Conservation (phyloP, 2,329 filamentous ascomycete genomes). For the Penicillium sp. region DNA sequence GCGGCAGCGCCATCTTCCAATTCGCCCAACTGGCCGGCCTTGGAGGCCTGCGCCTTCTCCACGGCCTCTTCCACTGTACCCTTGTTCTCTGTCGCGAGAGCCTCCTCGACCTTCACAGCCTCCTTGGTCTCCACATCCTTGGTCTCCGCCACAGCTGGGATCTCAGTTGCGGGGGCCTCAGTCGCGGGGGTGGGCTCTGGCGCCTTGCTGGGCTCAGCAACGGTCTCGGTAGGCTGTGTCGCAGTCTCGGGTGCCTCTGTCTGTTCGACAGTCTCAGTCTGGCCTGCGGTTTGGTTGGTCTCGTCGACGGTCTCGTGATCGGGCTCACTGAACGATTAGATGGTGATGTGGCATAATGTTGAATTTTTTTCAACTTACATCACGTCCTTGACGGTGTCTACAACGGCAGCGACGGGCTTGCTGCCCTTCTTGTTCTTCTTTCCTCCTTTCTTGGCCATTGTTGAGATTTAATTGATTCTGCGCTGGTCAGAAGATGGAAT, state of each 20-base stretch:
- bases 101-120: slow-evolving; percentile 12
- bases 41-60: slow-evolving; percentile 27
- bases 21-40: slow-evolving; percentile 19
- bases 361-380: slow-evolving; percentile 30
- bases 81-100: slow-evolving; percentile 9
- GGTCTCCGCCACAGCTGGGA: slow-evolving; percentile 15
- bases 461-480: slow-evolving; percentile 12
- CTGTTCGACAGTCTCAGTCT: slow-evolving; percentile 17
- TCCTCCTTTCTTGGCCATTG: slow-evolving; percentile 39
- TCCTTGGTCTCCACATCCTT: slow-evolving; percentile 11
- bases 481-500: slow-evolving; percentile 14
- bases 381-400: slow-evolving; percentile 24
- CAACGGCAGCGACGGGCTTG: slow-evolving; percentile 25
- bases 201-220: slow-evolving; percentile 13
- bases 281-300: slow-evolving; percentile 21
- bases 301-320: slow-evolving; percentile 26
- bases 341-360: not conserved
- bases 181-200: slow-evolving; percentile 12
- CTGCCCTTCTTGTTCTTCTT: slow-evolving; percentile 36
- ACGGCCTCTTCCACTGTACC: slow-evolving; percentile 19
- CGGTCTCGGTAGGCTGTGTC: slow-evolving; percentile 5
- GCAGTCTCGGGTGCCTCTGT: slow-evolving; percentile 14
- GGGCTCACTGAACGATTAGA: slow-evolving; percentile 20
- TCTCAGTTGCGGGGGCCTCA: slow-evolving; percentile 2
- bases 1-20: slow-evolving; percentile 19